Evolutionary conservation across 306 rosid genomes (phyloP).

Genomic region (Dryas octopetala): DNA sequence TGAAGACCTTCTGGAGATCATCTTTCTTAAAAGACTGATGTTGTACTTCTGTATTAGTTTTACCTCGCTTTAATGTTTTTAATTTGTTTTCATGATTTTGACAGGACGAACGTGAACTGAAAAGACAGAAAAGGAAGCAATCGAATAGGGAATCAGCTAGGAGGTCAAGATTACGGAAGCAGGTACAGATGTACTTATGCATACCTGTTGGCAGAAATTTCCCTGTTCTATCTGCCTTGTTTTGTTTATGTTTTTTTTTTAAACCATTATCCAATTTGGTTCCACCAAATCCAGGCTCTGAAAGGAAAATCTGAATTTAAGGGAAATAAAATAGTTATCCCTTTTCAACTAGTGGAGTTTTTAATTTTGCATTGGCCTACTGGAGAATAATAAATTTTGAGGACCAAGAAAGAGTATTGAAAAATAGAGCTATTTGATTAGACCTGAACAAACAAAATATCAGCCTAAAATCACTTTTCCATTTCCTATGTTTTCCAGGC

Average conservation of each 20-base stretch:
- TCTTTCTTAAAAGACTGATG: neutral
- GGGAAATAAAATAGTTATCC: neutral
- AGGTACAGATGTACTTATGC: constrained; percentile 44
- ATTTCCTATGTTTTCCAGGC: constrained; percentile 48
- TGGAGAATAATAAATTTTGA: neutral
- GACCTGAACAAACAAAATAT: neutral
- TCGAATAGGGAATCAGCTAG: constrained; percentile 97
- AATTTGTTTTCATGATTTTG: constrained; percentile 29
- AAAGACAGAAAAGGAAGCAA: constrained; percentile 96
- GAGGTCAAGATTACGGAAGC: constrained; percentile 97
- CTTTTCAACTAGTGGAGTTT: neutral
- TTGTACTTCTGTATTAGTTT: neutral
- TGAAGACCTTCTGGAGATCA: neutral
- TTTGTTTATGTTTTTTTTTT: neutral
- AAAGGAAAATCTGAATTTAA: neutral
- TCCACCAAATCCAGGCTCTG: neutral
- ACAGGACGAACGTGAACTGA: constrained; percentile 93
- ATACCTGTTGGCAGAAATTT: neutral
- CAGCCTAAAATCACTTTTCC: constrained; percentile 4
- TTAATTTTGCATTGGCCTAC: neutral
- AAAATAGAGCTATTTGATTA: neutral
- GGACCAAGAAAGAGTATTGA: neutral
- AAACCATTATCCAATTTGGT: neutral
- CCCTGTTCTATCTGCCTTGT: neutral
- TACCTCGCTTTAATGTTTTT: neutral